Conservation (phyloP, 495 filamentous ascomycete species). For the Aspergillus panamensis region DNA sequence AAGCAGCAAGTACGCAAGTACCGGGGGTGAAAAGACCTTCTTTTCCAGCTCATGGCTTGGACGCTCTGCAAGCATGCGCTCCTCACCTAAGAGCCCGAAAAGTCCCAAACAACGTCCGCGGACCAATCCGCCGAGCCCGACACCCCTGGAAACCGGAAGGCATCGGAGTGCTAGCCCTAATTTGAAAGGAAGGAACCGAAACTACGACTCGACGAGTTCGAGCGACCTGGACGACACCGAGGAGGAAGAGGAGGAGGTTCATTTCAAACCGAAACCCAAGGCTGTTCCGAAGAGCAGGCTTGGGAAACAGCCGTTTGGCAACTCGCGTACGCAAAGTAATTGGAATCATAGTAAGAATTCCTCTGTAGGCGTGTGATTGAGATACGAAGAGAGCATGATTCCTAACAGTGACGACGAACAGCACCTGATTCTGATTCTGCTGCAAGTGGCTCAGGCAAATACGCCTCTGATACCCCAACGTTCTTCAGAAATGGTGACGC, state of each 20-base stretch:
- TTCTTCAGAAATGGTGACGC: slow-evolving; percentile 18
- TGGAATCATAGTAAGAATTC: slow-evolving; percentile 32
- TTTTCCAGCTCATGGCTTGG: slow-evolving; percentile 44
- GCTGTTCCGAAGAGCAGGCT: slow-evolving; percentile 45
- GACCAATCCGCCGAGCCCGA: slow-evolving; percentile 37
- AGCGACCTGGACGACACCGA: slow-evolving; percentile 35
- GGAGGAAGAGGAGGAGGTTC: slow-evolving; percentile 22
- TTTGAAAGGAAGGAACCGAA: slow-evolving; percentile 21
- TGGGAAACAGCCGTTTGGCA: slow-evolving; percentile 33
- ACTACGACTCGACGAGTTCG: slow-evolving; percentile 37
- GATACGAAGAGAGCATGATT: not conserved
- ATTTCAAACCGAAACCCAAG: slow-evolving; percentile 33
- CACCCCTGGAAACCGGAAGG: slow-evolving; percentile 25
- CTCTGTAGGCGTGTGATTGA: slow-evolving; percentile 6
- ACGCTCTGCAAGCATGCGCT: slow-evolving; percentile 45
- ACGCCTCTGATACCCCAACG: slow-evolving; percentile 20
- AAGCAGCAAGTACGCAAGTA: slow-evolving; percentile 65
- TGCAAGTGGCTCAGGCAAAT: slow-evolving; percentile 21
- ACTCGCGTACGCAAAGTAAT: slow-evolving; percentile 27
- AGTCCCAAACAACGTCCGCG: slow-evolving; percentile 27
- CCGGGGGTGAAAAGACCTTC: slow-evolving; percentile 67
- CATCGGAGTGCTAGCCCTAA: slow-evolving; percentile 44
- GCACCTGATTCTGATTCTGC: slow-evolving; percentile 42
- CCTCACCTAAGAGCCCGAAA: slow-evolving; percentile 38
- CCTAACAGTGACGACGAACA: slow-evolving; percentile 19